These are phyloP conservation scores for Ustilago crameri DNA, from an alignment of 1,284 basidiomycete genomes.

Conservation along the genomic window DNA sequence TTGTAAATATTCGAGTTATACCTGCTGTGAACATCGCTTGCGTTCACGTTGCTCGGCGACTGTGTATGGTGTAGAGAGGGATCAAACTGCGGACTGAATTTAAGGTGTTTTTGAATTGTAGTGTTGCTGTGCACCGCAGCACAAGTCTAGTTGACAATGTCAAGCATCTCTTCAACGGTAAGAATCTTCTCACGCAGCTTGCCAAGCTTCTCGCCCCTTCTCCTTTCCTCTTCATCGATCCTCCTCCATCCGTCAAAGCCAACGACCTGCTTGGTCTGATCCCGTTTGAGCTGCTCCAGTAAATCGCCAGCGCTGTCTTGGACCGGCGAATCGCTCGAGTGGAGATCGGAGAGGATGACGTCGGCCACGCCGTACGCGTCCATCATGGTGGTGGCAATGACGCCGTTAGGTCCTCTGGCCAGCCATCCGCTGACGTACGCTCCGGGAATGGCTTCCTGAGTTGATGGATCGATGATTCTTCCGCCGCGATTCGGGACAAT, in stretches of 20 bases:
- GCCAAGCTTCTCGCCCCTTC: conserved; percentile 73
- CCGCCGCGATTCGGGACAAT: conserved; percentile 61
- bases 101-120: background rate
- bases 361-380: conserved; percentile 86
- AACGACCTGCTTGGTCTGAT: conserved; percentile 69
- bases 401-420: conserved; percentile 88
- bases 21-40: background rate
- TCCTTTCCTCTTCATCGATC: conserved; percentile 77
- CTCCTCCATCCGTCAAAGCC: conserved; percentile 78
- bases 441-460: conserved; percentile 70
- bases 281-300: conserved; percentile 8
- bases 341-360: conserved; percentile 74
- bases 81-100: too few species aligned
- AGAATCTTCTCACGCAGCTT: conserved; percentile 82
- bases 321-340: background rate
- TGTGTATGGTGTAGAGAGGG: background rate
- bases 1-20: too few species aligned
- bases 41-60: background rate
- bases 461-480: conserved; percentile 58
- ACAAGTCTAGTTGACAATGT: conserved; percentile 15
- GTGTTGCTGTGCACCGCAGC: background rate
- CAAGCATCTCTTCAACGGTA: conserved; percentile 47
- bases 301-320: conserved; percentile 16
- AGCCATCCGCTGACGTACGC: conserved; percentile 96
- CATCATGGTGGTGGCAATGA: conserved; percentile 93